phyloP scores from a whole-genome alignment of 352 stramenopile species.

The Phytophthora constricta region DNA sequence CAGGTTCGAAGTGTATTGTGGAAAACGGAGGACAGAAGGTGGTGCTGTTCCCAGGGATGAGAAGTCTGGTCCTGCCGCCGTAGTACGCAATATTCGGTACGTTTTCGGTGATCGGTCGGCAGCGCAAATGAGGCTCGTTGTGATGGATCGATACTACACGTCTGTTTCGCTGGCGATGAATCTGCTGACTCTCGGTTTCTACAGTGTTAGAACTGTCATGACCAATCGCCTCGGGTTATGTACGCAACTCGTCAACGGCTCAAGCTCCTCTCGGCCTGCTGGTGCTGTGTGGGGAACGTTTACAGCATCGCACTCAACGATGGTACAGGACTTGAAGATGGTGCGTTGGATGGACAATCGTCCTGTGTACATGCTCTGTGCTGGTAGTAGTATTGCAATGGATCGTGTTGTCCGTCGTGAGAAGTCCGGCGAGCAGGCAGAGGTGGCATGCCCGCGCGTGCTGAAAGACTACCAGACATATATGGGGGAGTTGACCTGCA shows the following conservation, averaged over 20 bases:
- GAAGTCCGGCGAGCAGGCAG: not conserved
- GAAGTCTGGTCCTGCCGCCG: not conserved
- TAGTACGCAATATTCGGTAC: not conserved
- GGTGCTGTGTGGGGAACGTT: not conserved
- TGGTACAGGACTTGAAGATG: not conserved
- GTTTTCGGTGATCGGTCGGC: not conserved
- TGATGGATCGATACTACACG: not conserved
- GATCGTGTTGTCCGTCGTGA: not conserved
- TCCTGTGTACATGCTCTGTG: not conserved
- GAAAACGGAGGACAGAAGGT: not conserved
- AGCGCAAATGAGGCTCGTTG: not conserved
- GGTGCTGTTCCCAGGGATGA: not conserved
- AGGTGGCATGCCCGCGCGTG: conserved; percentile 7
- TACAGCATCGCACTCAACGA: not conserved
- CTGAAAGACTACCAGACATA: conserved; percentile 21
- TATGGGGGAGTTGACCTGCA: conserved; percentile 23
- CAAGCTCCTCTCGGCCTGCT: not conserved
- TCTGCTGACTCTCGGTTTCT: not conserved
- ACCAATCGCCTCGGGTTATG: not conserved
- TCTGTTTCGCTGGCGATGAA: not conserved
- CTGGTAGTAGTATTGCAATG: not conserved
- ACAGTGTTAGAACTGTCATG: not conserved
- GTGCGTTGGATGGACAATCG: not conserved
- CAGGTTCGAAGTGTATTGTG: not conserved
- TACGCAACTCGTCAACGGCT: not conserved